These are phyloP conservation scores for Alternaria sp. DNA, from an alignment of 2,329 filamentous ascomycete species.

Conservation along the genomic window DNA sequence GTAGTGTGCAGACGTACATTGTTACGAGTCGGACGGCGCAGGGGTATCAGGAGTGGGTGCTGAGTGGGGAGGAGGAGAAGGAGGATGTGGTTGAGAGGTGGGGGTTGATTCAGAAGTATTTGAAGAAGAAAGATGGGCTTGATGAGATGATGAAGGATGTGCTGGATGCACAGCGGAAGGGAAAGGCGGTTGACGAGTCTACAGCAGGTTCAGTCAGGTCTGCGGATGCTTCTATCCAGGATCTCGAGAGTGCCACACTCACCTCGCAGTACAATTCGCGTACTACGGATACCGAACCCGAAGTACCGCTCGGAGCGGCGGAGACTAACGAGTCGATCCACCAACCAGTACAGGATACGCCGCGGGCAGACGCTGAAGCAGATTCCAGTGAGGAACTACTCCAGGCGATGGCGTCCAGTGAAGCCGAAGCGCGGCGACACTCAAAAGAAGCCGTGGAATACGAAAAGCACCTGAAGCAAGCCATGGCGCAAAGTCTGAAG, in stretches of 20 bases:
- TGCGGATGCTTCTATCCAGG: not conserved
- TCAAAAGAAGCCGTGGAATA: slow-evolving; percentile 6
- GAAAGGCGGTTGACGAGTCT: not conserved
- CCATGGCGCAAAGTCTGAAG: not conserved
- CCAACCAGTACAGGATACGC: not conserved
- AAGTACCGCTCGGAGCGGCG: not conserved
- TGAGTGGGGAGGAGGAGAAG: slow-evolving; percentile 20
- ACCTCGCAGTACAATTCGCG: not conserved
- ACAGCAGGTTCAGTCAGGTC: not conserved
- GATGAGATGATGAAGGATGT: slow-evolving; percentile 30
- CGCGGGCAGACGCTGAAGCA: not conserved
- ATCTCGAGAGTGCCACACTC: not conserved
- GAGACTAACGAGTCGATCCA: not conserved
- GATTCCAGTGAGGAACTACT: slow-evolving; percentile 3
- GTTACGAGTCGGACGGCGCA: slow-evolving; percentile 22
- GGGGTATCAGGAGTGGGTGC: slow-evolving; percentile 27
- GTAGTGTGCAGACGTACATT: slow-evolving; percentile 18
- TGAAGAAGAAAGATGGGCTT: slow-evolving; percentile 11
- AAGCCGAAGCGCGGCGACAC: slow-evolving; percentile 8
- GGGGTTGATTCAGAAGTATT: slow-evolving; percentile 14
- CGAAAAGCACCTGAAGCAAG: not conserved
- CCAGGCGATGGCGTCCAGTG: slow-evolving; percentile 22
- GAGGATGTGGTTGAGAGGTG: slow-evolving; percentile 21
- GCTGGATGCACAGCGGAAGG: not conserved
- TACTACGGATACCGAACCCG: not conserved